Evolutionary conservation across 225 moss, liverwort and hornwort species (phyloP), one percentile per base, ranked within the genome.

Genomic region (Takakia lepidozioides): DNA sequence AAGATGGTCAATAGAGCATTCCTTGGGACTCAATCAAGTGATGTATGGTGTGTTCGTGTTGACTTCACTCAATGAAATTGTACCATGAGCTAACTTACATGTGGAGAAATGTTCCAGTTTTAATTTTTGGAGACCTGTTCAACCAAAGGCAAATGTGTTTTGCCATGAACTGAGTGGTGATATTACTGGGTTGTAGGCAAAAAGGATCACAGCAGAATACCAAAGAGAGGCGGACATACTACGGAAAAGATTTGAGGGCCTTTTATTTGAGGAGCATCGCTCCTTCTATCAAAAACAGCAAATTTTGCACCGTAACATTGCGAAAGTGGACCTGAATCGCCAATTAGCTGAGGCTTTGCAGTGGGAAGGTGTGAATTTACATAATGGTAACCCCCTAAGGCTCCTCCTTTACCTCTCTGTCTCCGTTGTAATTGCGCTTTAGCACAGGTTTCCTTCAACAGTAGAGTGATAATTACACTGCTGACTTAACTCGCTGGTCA

Each of bases 151-250:
- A 10, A 21, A 19, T 21, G 3, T 25, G 25, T 10, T 25, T 46
- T 46, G 5, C 5, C 22, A n/a, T n/a, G n/a, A n/a, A n/a, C n/a
- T n/a, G n/a, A n/a, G n/a, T n/a, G n/a, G n/a, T n/a, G n/a, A n/a
- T n/a, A n/a, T n/a, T n/a, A n/a, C n/a, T n/a, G n/a, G n/a, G 20
- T 15, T 56, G 63, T 63, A 80, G 80, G 46, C 80, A n/a, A 57
- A 50, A 48, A 58, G 57, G 52, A 80, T 80, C 39, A 80, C 70
- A 80, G 64, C 64, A 18, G 74, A 74, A 54, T 80, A 80, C 30
- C 74, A 80, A 44, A 71, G 47, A 43, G 74, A 74, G 48, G 80
- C 80, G 32, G 80, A 80, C 38, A 7, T 57, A 43, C 57, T 80
- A 38, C 80, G 74, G 43, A 74, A 63, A 36, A 80, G 54, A 54